Base-by-base conservation (phyloP, 2,329 filamentous ascomycete species). In the Verticillium isaacii region DNA sequence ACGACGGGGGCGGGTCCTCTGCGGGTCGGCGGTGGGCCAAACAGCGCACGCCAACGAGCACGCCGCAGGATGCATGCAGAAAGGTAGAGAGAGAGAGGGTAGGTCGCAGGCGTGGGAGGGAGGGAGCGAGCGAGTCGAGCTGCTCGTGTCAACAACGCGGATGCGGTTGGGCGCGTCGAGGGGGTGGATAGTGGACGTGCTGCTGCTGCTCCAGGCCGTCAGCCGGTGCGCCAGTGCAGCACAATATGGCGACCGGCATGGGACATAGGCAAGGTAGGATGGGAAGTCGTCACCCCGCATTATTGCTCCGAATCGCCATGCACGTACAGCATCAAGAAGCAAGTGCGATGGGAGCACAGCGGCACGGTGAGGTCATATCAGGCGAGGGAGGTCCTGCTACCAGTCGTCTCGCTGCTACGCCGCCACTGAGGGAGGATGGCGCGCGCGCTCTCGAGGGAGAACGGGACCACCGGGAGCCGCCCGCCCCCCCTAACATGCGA, bases 281-380 rank as follows among this genome's bases (percentile, higher is more conserved):
- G 17, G 32, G 32, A 6, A 36, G 29, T 57, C 45, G 45, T 52
- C 45, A 52, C 45, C 45, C 45, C 45, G 45, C 45, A 52, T 52
- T 23, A 52, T 52, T 23, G 45, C 19, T 52, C 45, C 45, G 19
- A 23, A 52, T 23, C 19, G 12, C n/a, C 45, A 23, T 52, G 45
- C 45, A 14, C 12, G 45, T 15, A 19, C 19, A 52, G 45, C 45
- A 52, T 25, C 6, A 25, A 25, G 34, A n/a, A 50, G 19, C 45
- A 50, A 23, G 45, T 50, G 12, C 45, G 45, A 50, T 9, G 39
- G 39, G 23, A 9, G 23, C n/a, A 32, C 11, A 15, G 25, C 15
- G 8, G 57, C 57, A 50, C 14, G 39, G 45, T 58, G 57, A 58
- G 57, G 57, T 58, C 57, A 58, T 58, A 32, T 58, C 57, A 34